Conservation (phyloP, 78 protist species). For the Tieghemostelium lacteum region DNA sequence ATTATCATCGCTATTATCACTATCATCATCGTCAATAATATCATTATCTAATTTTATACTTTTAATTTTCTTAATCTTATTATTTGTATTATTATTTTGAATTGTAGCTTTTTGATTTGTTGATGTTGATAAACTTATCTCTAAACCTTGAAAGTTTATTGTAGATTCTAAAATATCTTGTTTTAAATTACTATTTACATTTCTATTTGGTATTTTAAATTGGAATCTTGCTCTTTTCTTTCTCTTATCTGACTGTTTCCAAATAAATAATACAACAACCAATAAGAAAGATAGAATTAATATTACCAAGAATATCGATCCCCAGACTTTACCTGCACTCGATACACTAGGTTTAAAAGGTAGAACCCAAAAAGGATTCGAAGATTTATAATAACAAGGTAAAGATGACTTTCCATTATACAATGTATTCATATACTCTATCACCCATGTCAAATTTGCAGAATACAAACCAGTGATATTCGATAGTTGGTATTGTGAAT, state of each 20-base stretch:
- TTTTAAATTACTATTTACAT: not conserved
- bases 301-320: not conserved
- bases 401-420: not conserved
- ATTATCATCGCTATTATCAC: not conserved
- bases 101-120: not conserved
- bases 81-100: too few relatives aligned
- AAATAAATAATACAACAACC: not conserved
- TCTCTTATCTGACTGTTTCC: not conserved
- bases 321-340: not conserved
- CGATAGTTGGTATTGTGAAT: not conserved
- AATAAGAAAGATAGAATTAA: not conserved
- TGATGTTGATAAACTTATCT: not conserved
- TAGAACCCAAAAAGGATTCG: not conserved
- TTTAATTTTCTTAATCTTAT: too few relatives aligned
- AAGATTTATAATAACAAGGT: not conserved
- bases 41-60: not conserved
- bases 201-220: not conserved
- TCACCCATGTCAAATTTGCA: not conserved
- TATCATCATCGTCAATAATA: not conserved
- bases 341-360: not conserved
- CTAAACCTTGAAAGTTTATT: not conserved
- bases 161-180: constrained; percentile 6
- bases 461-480: constrained; percentile 3
- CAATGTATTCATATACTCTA: not conserved
- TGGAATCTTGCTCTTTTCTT: not conserved